These are phyloP conservation scores for Tubosaeta sp. DNA, from an alignment of 768 basidiomycete species.

Conservation along the genomic window DNA sequence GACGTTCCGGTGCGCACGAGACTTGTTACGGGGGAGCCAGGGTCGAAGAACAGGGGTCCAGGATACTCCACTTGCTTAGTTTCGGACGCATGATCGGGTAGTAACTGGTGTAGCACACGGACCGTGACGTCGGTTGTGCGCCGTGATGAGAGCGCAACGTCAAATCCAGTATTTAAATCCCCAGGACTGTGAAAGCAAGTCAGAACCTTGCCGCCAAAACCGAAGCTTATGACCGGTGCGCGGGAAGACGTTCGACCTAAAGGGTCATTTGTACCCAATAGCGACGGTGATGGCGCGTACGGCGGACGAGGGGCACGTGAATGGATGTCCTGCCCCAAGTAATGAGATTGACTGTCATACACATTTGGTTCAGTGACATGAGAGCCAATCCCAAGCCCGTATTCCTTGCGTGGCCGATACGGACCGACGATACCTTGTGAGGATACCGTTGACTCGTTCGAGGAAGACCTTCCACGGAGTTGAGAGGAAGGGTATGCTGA, in stretches of 20 bases:
- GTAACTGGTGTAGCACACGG: slow-evolving; percentile 60
- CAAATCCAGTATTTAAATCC: slow-evolving; percentile 67
- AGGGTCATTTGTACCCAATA: slow-evolving; percentile 79
- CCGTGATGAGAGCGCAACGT: slow-evolving; percentile 70
- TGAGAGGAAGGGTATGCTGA: slow-evolving; percentile 14
- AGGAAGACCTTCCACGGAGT: slow-evolving; percentile 38
- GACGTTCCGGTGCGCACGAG: slow-evolving; percentile 61
- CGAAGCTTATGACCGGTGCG: slow-evolving; percentile 82
- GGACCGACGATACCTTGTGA: slow-evolving; percentile 20
- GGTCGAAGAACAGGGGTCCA: slow-evolving; percentile 82
- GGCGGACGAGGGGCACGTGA: slow-evolving; percentile 42
- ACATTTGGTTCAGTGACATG: slow-evolving; percentile 17
- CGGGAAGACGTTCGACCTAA: slow-evolving; percentile 67
- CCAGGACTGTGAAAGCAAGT: slow-evolving; percentile 80
- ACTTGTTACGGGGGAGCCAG: slow-evolving; percentile 56
- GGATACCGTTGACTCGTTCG: slow-evolving; percentile 43
- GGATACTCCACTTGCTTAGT: slow-evolving; percentile 61
- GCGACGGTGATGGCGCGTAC: slow-evolving; percentile 83
- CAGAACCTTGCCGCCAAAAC: slow-evolving; percentile 88
- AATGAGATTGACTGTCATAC: slow-evolving; percentile 13
- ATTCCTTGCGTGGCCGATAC: slow-evolving; percentile 23
- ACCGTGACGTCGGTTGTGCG: slow-evolving; percentile 68
- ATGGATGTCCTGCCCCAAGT: slow-evolving; percentile 25
- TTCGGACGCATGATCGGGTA: slow-evolving; percentile 63
- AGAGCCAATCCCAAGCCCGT: slow-evolving; percentile 21